phyloP scores from a whole-genome alignment of 768 basidiomycete genomes.

The Obba rivulosa region DNA sequence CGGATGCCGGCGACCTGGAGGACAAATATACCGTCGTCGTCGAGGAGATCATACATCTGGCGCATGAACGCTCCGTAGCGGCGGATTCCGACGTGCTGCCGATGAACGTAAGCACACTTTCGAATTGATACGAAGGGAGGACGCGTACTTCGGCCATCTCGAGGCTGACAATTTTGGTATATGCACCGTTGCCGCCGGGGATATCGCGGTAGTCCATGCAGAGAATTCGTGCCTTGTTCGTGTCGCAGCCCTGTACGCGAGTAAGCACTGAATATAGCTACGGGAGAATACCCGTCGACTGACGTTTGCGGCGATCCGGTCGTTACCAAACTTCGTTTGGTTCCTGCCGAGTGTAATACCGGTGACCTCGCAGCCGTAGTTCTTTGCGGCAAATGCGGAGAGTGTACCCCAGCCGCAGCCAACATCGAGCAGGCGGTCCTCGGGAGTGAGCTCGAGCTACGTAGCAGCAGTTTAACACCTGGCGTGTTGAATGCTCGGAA shows the following conservation, averaged over 20 bases:
- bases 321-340: constrained; percentile 89
- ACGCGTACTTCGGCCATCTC: constrained; percentile 90
- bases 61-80: constrained; percentile 85
- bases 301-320: constrained; percentile 79
- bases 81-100: constrained; percentile 89
- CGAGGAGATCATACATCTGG: constrained; percentile 89
- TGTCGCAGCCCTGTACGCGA: constrained; percentile 24
- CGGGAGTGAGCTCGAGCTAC: constrained; percentile 73
- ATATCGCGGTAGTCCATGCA: constrained; percentile 94
- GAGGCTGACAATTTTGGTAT: constrained; percentile 90
- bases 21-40: constrained; percentile 92
- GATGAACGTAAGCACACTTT: not conserved
- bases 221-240: constrained; percentile 80
- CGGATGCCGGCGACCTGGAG: constrained; percentile 97
- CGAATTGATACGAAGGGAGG: constrained; percentile 1
- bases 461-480: not conserved
- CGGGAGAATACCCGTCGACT: constrained; percentile 25
- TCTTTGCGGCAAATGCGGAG: constrained; percentile 91
- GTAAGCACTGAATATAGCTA: not conserved
- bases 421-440: constrained; percentile 79
- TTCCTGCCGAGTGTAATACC: constrained; percentile 91
- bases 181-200: constrained; percentile 67
- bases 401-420: constrained; percentile 98
- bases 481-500: constrained; percentile 36
- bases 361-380: constrained; percentile 93